Percentiles rank a stretch among this genome's conserved stretches.
Evolutionary conservation across 2,329 filamentous ascomycete genomes (phyloP).

Genomic region (Xylariaceae sp.): DNA sequence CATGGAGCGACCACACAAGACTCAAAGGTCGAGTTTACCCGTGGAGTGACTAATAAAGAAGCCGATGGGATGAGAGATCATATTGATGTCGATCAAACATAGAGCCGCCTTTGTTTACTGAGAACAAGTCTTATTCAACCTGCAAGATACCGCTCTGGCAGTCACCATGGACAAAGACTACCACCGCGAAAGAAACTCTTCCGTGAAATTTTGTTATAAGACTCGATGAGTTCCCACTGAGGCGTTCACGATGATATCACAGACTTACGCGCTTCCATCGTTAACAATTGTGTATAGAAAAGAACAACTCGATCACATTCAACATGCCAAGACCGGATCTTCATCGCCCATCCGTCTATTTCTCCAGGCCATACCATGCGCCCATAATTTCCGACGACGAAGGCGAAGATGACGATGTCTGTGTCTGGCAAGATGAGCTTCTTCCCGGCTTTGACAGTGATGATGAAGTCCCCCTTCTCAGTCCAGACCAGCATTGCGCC

Average conservation of each 20-base stretch:
- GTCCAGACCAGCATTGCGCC: background rate
- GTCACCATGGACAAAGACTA: background rate
- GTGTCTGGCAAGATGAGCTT: slow-evolving; percentile 19
- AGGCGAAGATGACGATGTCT: slow-evolving; percentile 23
- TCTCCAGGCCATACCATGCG: slow-evolving; percentile 21
- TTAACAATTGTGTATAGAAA: background rate
- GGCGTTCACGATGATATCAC: background rate
- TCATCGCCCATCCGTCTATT: slow-evolving; percentile 12
- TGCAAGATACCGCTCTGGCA: background rate
- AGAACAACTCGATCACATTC: background rate
- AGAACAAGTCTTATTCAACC: background rate
- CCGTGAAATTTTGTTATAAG: background rate
- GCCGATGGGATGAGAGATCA: background rate
- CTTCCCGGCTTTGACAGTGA: slow-evolving; percentile 13
- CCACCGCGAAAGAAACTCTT: background rate
- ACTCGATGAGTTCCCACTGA: background rate
- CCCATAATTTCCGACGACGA: slow-evolving; percentile 20
- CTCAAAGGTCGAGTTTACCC: background rate
- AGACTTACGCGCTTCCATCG: background rate
- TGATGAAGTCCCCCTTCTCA: slow-evolving; percentile 7
- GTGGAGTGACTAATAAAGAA: background rate
- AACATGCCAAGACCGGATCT: slow-evolving; percentile 8
- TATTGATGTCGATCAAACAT: background rate
- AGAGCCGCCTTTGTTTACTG: background rate
- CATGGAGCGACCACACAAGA: too few species aligned